Conservation (phyloP, 2,329 filamentous ascomycete species). For the Monosporascus ibericus region DNA sequence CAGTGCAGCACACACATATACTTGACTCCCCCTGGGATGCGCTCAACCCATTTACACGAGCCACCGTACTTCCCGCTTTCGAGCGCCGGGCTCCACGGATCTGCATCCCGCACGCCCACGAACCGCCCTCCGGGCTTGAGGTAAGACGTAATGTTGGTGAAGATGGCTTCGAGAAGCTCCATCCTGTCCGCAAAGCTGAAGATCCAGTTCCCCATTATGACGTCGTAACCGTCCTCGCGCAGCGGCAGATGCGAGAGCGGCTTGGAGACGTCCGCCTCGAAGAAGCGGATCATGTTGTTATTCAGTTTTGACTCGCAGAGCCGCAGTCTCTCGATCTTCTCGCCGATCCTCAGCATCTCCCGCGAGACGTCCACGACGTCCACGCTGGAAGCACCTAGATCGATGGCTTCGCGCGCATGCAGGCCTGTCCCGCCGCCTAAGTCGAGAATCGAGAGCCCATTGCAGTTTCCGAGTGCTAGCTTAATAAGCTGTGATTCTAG, state of each 20-base stretch:
- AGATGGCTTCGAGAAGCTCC: slow-evolving; percentile 10
- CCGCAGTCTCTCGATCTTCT: neutral
- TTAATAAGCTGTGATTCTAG: no score
- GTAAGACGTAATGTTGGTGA: slow-evolving; percentile 4
- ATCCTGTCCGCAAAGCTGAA: slow-evolving; percentile 8
- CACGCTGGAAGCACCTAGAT: slow-evolving; percentile 1
- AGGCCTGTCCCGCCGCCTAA: slow-evolving; percentile 2
- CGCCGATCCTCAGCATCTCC: neutral
- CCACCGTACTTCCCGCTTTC: neutral
- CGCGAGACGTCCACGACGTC: slow-evolving; percentile 3
- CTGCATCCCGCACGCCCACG: slow-evolving; percentile 9
- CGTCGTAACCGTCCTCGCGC: slow-evolving; percentile 11
- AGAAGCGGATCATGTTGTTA: neutral
- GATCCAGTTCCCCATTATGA: slow-evolving; percentile 14
- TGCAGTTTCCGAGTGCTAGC: neutral
- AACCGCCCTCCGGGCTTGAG: slow-evolving; percentile 13
- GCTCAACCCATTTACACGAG: no score
- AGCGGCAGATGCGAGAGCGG: slow-evolving; percentile 6
- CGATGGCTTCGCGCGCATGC: slow-evolving; percentile 1
- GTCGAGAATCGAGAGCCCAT: neutral
- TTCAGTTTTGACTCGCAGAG: neutral
- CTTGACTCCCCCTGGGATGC: no score
- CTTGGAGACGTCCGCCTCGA: slow-evolving; percentile 8
- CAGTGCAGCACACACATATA: no score
- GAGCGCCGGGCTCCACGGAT: slow-evolving; percentile 1